Evolutionary conservation across 768 basidiomycete species (phyloP).

Genomic region (Auriscalpium vulgare): DNA sequence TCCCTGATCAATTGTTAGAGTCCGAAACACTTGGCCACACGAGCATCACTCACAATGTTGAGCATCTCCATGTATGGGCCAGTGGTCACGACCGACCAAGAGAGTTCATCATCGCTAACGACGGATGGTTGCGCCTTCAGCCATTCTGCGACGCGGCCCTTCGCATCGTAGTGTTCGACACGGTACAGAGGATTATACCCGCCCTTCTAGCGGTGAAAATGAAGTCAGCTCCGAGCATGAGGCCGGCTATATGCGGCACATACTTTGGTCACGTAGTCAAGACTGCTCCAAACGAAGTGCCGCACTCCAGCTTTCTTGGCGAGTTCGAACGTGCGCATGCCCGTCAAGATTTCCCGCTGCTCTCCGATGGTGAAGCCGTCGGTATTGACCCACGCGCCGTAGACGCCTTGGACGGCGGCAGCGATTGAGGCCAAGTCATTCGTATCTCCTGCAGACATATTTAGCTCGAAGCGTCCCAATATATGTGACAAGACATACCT

Average conservation of each 20-base stretch:
- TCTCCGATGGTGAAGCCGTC: constrained; percentile 15
- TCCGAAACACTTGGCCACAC: not conserved
- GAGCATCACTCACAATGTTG: constrained; percentile 1
- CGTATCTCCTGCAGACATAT: not conserved
- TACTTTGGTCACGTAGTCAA: constrained; percentile 1
- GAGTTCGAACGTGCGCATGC: constrained; percentile 14
- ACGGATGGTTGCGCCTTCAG: not conserved
- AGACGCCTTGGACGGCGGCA: constrained; percentile 5
- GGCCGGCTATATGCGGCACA: not conserved
- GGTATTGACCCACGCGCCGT: constrained; percentile 13
- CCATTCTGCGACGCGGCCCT: not conserved
- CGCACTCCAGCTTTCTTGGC: constrained; percentile 10
- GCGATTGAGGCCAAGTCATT: constrained; percentile 12
- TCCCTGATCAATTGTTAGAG: not conserved
- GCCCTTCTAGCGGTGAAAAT: not conserved
- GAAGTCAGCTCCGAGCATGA: not conserved
- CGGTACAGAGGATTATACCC: not conserved
- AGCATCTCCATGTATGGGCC: constrained; percentile 16
- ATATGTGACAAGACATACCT: not conserved
- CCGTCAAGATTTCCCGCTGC: constrained; percentile 10
- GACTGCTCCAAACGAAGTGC: constrained; percentile 17
- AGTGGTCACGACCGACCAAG: not conserved
- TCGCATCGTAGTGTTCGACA: not conserved
- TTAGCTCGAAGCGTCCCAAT: not conserved
- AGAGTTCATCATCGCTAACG: not conserved